A percentile compares a stretch with the other conserved stretches of the same genome.
Conservation (phyloP, 2,329 filamentous ascomycete genomes). For the Polytolypa hystricis region DNA sequence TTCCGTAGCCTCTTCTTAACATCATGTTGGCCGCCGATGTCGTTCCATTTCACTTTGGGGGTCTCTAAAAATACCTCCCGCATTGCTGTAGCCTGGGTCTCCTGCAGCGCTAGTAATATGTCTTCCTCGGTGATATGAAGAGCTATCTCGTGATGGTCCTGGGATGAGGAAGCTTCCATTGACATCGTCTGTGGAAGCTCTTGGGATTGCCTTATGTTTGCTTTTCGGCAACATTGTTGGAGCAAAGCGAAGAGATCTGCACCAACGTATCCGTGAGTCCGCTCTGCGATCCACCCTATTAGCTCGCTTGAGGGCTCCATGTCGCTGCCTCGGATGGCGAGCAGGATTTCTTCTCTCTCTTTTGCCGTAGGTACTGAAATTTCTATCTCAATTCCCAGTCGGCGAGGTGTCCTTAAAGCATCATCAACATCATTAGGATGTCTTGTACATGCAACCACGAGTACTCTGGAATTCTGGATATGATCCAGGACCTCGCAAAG, state of each 20-base stretch:
- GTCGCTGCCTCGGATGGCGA: slow-evolving; percentile 43
- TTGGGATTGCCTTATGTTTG: slow-evolving; percentile 23
- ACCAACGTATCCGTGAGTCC: slow-evolving; percentile 79
- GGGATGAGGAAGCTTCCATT: slow-evolving; percentile 1
- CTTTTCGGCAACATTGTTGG: slow-evolving; percentile 38
- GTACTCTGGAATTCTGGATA: slow-evolving; percentile 42
- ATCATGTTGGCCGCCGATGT: slow-evolving; percentile 74
- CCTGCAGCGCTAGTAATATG: slow-evolving; percentile 45
- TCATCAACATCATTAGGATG: slow-evolving; percentile 62
- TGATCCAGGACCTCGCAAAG: slow-evolving; percentile 32
- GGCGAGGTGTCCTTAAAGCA: slow-evolving; percentile 52
- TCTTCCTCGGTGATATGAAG: slow-evolving; percentile 26
- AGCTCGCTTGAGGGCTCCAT: slow-evolving; percentile 41
- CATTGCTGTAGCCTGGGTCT: slow-evolving; percentile 74
- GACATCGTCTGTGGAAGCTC: slow-evolving; percentile 5
- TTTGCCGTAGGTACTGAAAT: slow-evolving; percentile 64
- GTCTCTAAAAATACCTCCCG: slow-evolving; percentile 81
- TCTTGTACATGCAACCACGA: slow-evolving; percentile 66
- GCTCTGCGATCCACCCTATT: slow-evolving; percentile 53
- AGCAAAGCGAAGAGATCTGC: slow-evolving; percentile 61
- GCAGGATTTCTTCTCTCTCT: slow-evolving; percentile 63
- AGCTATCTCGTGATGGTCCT: slow-evolving; percentile 12
- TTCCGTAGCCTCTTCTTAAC: slow-evolving; percentile 59
- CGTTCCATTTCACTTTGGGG: slow-evolving; percentile 72
- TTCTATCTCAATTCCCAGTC: slow-evolving; percentile 57